A percentile compares a stretch with the other conserved stretches of the same genome.
phyloP scores from a whole-genome alignment of 2,329 filamentous ascomycete species.

The Aaosphaeria pasadenensis region DNA sequence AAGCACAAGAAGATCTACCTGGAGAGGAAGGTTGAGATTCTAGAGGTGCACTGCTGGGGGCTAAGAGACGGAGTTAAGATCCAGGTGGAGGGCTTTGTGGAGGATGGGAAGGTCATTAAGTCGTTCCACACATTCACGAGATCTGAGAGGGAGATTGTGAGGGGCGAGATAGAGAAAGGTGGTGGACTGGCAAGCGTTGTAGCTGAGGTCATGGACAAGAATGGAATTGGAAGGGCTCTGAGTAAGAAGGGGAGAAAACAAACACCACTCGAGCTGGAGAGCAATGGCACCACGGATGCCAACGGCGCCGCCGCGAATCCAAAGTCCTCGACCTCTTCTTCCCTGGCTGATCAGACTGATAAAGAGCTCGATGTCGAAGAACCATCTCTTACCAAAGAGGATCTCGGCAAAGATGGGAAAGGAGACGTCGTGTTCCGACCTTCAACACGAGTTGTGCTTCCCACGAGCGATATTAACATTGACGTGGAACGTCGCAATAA shows the following conservation, averaged over 20 bases:
- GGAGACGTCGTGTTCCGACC: constrained; percentile 80
- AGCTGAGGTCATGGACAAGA: constrained; percentile 43
- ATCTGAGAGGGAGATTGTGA: constrained; percentile 67
- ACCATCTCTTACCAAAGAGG: constrained; percentile 11
- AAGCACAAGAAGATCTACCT: constrained; percentile 73
- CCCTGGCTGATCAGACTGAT: constrained; percentile 5
- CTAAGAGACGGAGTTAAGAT: constrained; percentile 85
- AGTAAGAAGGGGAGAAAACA: constrained; percentile 17
- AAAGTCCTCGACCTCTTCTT: not conserved
- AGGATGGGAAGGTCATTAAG: constrained; percentile 87
- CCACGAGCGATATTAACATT: constrained; percentile 85
- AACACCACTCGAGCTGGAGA: constrained; percentile 7
- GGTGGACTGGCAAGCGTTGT: constrained; percentile 45
- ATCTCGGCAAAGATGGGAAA: constrained; percentile 49
- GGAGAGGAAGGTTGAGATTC: constrained; percentile 77
- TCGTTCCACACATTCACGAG: constrained; percentile 76
- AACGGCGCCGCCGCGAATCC: constrained; percentile 10
- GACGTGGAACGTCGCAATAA: constrained; percentile 84
- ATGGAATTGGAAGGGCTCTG: constrained; percentile 24
- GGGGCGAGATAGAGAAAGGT: constrained; percentile 47
- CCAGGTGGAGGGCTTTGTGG: constrained; percentile 76
- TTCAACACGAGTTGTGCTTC: constrained; percentile 62
- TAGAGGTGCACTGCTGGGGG: constrained; percentile 89
- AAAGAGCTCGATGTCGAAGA: constrained; percentile 14
- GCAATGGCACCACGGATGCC: not conserved